These are phyloP conservation scores for Heliosperma pusillum DNA, from an alignment of 148 eudicot species.

Conservation along the genomic window DNA sequence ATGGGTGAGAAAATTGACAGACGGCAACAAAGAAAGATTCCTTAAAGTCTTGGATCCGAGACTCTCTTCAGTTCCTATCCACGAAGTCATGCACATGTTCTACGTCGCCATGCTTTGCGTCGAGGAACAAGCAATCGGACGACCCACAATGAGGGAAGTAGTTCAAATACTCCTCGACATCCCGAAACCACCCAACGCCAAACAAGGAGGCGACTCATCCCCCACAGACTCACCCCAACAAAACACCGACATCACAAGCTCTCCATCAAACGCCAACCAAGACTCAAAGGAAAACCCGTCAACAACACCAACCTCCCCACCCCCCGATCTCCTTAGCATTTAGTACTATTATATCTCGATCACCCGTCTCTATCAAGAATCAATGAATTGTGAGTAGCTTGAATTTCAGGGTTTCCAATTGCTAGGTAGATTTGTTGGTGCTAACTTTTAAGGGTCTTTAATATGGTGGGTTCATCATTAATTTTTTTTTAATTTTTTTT, in stretches of 20 bases:
- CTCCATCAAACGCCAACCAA: slow-evolving; percentile 27
- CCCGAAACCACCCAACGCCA: slow-evolving; percentile 58
- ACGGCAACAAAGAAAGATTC: slow-evolving; percentile 79
- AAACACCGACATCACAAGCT: slow-evolving; percentile 22
- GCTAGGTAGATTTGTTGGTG: slow-evolving; percentile 23
- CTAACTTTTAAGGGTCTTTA: slow-evolving; percentile 24
- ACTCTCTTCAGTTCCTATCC: slow-evolving; percentile 75
- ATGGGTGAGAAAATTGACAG: slow-evolving; percentile 85
- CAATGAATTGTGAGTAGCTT: slow-evolving; percentile 17
- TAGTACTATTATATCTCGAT: slow-evolving; percentile 21
- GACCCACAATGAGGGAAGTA: slow-evolving; percentile 94
- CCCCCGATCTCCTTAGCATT: slow-evolving; percentile 83
- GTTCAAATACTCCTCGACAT: slow-evolving; percentile 81
- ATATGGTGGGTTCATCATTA: slow-evolving; percentile 10
- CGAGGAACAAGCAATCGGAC: slow-evolving; percentile 86
- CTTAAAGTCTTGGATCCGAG: slow-evolving; percentile 69
- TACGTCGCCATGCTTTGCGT: slow-evolving; percentile 89
- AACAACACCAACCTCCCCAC: slow-evolving; percentile 39
- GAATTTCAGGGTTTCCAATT: slow-evolving; percentile 25
- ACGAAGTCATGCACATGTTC: slow-evolving; percentile 87
- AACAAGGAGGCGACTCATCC: slow-evolving; percentile 39
- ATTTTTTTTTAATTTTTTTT: no score
- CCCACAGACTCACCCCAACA: slow-evolving; percentile 44
- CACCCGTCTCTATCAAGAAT: not conserved
- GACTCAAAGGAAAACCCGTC: no score